Base-by-base conservation (phyloP, 2,329 filamentous ascomycete species). In the Periconia digitata region DNA sequence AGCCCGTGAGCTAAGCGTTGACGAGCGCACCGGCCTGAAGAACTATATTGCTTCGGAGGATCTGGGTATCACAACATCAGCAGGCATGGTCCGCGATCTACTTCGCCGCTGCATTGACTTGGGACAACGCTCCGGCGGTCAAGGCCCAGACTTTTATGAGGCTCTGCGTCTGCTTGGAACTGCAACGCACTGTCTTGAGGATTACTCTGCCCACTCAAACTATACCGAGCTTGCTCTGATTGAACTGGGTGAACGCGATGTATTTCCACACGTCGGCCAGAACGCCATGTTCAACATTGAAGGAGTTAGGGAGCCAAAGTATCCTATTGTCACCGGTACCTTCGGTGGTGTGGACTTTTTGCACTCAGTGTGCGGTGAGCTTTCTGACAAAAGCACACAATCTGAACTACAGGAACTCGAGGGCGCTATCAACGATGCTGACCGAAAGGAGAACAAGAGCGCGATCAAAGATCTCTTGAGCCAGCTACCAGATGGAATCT, bases 341-440 rank as follows among this genome's bases (percentile, higher is more conserved):
- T 96, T 96, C 71, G 92, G 92, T 53, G 92, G 92, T 54, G 92
- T 96, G 13, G 92, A 96, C 65, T 96, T 96, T 74, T 76, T 96
- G 51, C 90, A 95, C 75, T 94, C 89, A 1, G 91, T 95, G 23
- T 89, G 84, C 56, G 83, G 83, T 46, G 83, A 85, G 59, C 84
- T 96, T 43, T 88, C 87, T 34, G 92, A 96, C 72, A 96, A 96
- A 75, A 78, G 92, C 51, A 92, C 87, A 23, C 92, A 96, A 69
- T 94, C 89, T 52, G 92, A 97, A 68, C 85, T 97, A 46, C 84
- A 95, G 64, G 86, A 91, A 62, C 85, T 96, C 10, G 89, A 96
- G 71, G 87, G 86, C n/a, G 87, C 89, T 16, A 85, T 96, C 40
- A 71, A 86, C 27, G 71, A 82, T 21, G 80, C 80, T 6, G 72